phyloP scores from a whole-genome alignment of 805 yeast genomes.

The Lachancea fermentati region DNA sequence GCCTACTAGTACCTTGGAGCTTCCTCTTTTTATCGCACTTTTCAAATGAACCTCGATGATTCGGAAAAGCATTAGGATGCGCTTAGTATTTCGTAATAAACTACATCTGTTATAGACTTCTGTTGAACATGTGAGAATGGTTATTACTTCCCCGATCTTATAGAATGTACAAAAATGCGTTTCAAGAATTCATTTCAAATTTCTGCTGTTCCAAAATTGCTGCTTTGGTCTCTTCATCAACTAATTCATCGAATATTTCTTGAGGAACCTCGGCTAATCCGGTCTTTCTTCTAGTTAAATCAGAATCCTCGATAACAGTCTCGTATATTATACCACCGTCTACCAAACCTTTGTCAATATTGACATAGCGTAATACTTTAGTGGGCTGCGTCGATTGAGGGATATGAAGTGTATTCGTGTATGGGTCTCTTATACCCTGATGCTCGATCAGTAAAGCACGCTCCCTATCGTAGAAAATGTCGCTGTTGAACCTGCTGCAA shows the following conservation, averaged over 20 bases:
- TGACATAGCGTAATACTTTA: constrained; percentile 26
- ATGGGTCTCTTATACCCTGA: constrained; percentile 69
- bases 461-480: constrained; percentile 51
- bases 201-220: constrained; percentile 62
- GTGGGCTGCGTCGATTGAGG: constrained; percentile 76
- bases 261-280: constrained; percentile 59
- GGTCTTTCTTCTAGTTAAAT: constrained; percentile 45
- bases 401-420: constrained; percentile 74
- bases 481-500: constrained; percentile 63
- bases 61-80: not conserved
- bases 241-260: constrained; percentile 52
- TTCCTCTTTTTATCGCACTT: not conserved
- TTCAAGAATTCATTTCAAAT: constrained; percentile 38
- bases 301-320: constrained; percentile 41
- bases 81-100: not conserved
- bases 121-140: too few species aligned
- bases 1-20: not conserved
- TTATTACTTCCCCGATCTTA: too few species aligned
- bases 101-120: too few species aligned
- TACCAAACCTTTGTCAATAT: constrained; percentile 17
- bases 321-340: constrained; percentile 39
- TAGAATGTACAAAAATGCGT: too few species aligned
- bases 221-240: constrained; percentile 48
- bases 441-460: constrained; percentile 39
- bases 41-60: not conserved